phyloP scores from a whole-genome alignment of 805 yeast species.

The Lipomyces lipofer region DNA sequence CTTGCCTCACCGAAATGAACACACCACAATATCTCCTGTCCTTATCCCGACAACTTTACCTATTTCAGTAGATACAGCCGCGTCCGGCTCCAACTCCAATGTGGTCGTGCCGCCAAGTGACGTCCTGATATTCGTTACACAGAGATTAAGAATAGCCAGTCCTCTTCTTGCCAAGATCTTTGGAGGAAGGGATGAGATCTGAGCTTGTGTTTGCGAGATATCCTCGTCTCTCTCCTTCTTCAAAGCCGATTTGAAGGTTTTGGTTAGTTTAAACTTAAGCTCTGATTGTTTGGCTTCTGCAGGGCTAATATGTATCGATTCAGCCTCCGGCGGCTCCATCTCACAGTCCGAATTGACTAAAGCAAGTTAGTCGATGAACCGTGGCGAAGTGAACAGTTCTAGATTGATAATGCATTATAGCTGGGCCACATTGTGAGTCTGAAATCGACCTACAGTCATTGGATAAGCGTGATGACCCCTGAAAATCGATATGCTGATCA shows the following conservation, averaged over 20 bases:
- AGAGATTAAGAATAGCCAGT: slow-evolving; percentile 69
- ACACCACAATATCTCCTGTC: slow-evolving; percentile 31
- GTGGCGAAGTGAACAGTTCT: too few species aligned
- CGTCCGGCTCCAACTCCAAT: slow-evolving; percentile 62
- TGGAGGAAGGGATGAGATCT: slow-evolving; percentile 55
- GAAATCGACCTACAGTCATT: too few species aligned
- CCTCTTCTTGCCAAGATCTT: slow-evolving; percentile 70
- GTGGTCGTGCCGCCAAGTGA: slow-evolving; percentile 78
- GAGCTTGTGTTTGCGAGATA: slow-evolving; percentile 47
- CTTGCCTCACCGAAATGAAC: background rate
- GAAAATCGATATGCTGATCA: too few species aligned
- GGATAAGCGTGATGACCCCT: too few species aligned
- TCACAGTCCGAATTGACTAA: too few species aligned
- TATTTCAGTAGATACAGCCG: slow-evolving; percentile 43
- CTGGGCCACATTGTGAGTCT: too few species aligned
- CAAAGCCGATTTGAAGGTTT: slow-evolving; percentile 20
- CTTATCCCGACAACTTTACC: slow-evolving; percentile 31
- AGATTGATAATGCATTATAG: too few species aligned
- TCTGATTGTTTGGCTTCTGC: too few species aligned
- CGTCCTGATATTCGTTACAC: slow-evolving; percentile 60
- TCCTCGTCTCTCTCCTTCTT: slow-evolving; percentile 55
- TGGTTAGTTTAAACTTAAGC: slow-evolving; percentile 23
- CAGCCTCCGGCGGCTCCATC: too few species aligned
- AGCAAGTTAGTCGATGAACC: too few species aligned
- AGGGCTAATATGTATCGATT: too few species aligned